Evolutionary conservation across 2,329 filamentous ascomycete genomes (phyloP), one percentile per base, ranked within the genome.

Genomic region (Ceratocystis variospora): DNA sequence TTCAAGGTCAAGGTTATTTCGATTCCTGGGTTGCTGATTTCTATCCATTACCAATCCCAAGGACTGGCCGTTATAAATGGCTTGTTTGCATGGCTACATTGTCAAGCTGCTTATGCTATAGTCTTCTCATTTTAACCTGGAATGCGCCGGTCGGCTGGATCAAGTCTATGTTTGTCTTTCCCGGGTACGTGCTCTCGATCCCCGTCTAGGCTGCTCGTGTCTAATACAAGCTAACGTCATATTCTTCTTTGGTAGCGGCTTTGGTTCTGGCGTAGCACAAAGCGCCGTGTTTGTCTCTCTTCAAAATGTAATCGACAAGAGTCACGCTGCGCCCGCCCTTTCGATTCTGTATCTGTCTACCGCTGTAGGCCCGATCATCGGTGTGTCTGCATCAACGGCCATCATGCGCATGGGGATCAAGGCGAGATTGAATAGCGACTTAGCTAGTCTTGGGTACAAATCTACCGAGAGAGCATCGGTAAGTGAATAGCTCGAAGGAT

Each of bases 121-220:
- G 75, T 0, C 73, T 85, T 0, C 77, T 87, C 2, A 72, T 82
- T 7, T 70, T 83, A 0, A 75, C 79, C 25, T 88, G 86, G 86
- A 77, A 81, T 10, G 85, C 84, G 0, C 69, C 83, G 41, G 87
- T 83, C 0, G 79, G 78, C 6, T 77, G 79, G 70, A 74, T 74
- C 68, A 82, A 85, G 69, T 82, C 82, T 0, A 71, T 87, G 0
- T 83, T 85, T 67, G 84, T 87, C 28, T 74, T 85, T 4, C 83
- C 84, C 1, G 68, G 68, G 62, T 65, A 57, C 17, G 63, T 44
- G 0, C 22, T 22, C 22, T 41, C 44, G 12, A 41, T 33, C 31
- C 53, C 19, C 5, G 46, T 17, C 7, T 31, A 25, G 15, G 25
- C 15, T 22, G 25, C 28, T 37, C 31, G 7, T 64, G 17, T 17